Conservation (phyloP, 139 green algal genomes). For the Chlorella sp. region DNA sequence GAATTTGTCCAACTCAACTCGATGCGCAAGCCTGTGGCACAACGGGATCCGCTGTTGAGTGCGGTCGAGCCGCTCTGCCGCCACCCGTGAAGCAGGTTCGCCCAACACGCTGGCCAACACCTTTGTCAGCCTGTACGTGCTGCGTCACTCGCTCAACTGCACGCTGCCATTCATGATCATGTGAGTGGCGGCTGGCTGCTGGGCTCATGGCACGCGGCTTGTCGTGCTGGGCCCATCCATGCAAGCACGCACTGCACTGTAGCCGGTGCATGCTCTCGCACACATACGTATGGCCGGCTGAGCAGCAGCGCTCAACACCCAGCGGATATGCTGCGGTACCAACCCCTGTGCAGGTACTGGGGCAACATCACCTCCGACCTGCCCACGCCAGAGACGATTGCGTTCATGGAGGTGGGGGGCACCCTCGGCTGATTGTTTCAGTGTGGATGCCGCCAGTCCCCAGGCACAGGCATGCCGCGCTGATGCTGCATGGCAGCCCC, state of each 20-base stretch:
- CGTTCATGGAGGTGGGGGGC: neutral
- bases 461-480: neutral
- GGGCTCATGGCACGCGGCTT: neutral
- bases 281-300: too few relatives aligned
- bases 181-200: neutral
- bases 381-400: neutral
- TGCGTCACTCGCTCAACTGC: constrained; percentile 31
- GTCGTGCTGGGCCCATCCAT: neutral
- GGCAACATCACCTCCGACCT: neutral
- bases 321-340: neutral
- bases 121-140: constrained; percentile 32
- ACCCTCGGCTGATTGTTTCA: neutral
- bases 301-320: neutral
- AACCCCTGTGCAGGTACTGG: constrained; percentile 43
- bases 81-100: too few relatives aligned
- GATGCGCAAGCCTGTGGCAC: too few relatives aligned
- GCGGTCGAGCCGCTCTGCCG: too few relatives aligned
- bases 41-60: too few relatives aligned
- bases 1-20: too few relatives aligned
- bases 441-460: neutral
- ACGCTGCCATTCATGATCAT: constrained; percentile 32
- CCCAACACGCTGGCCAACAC: constrained; percentile 21
- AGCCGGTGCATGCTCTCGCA: neutral
- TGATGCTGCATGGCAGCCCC: too few relatives aligned
- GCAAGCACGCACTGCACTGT: neutral